Conservation (phyloP, 2,329 filamentous ascomycete genomes). For the Hypoxylon rubiginosum region DNA sequence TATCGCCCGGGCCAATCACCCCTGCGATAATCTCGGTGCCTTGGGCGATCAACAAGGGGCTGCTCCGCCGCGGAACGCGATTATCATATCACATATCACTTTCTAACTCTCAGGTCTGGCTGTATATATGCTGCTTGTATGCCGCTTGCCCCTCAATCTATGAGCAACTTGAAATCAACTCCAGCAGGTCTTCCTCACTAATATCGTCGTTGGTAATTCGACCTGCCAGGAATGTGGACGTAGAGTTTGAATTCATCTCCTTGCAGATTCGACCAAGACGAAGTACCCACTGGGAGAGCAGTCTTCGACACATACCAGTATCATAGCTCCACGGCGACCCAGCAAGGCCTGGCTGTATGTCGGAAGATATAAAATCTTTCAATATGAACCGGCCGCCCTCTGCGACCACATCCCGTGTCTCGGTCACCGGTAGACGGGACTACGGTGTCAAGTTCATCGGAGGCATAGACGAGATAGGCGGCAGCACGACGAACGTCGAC, state of each 20-base stretch:
- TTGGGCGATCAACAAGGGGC: constrained; percentile 30
- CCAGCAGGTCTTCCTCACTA: background rate
- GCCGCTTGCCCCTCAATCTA: background rate
- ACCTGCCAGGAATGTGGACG: background rate
- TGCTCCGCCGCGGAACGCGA: constrained; percentile 9
- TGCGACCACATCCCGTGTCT: constrained; percentile 39
- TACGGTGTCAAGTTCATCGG: constrained; percentile 41
- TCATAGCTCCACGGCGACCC: background rate
- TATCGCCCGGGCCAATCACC: constrained; percentile 29
- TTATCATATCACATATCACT: constrained; percentile 2
- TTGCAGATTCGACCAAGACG: background rate
- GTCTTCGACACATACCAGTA: background rate
- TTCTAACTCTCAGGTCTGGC: background rate
- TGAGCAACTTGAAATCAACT: background rate
- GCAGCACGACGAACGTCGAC: constrained; percentile 1
- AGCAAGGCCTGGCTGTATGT: background rate
- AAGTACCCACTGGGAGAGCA: background rate
- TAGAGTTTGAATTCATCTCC: background rate
- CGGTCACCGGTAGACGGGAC: constrained; percentile 37
- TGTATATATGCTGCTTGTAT: constrained; percentile 14
- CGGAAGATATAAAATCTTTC: background rate
- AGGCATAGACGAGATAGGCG: constrained; percentile 25
- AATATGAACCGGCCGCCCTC: constrained; percentile 32
- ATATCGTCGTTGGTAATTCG: background rate
- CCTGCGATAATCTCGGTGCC: constrained; percentile 40